phyloP scores from a whole-genome alignment of 2,329 filamentous ascomycete species.

The Herpotrichia juniperi region DNA sequence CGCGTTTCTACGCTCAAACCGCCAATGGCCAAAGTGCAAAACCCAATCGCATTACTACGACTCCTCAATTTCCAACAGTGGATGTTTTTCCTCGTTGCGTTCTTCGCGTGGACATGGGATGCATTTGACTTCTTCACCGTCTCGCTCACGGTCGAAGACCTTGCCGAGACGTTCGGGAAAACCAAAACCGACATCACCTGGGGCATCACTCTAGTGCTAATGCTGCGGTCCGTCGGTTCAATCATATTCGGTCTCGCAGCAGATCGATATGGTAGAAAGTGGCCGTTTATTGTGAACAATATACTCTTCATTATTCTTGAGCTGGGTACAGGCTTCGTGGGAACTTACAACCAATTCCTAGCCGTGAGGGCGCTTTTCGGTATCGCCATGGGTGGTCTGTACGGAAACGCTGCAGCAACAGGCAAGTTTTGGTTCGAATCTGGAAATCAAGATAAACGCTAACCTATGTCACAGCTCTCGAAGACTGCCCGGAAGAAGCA shows the following conservation, averaged over 20 bases:
- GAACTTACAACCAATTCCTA: constrained; percentile 64
- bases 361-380: constrained; percentile 66
- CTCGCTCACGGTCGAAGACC: constrained; percentile 59
- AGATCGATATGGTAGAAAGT: constrained; percentile 63
- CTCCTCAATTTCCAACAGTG: constrained; percentile 62
- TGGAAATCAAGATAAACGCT: background rate
- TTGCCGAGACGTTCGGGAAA: constrained; percentile 61
- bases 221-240: constrained; percentile 66
- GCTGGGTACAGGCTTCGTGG: constrained; percentile 64
- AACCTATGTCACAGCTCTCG: constrained; percentile 54
- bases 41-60: constrained; percentile 59
- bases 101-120: constrained; percentile 55
- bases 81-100: constrained; percentile 61
- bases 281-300: constrained; percentile 65
- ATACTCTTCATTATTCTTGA: constrained; percentile 66
- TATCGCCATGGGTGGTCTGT: constrained; percentile 69
- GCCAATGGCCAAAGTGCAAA: constrained; percentile 60
- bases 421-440: constrained; percentile 18
- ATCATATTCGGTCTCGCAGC: constrained; percentile 62
- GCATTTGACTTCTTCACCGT: constrained; percentile 69
- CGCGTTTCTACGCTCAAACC: constrained; percentile 61
- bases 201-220: constrained; percentile 57
- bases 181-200: constrained; percentile 65
- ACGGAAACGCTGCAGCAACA: constrained; percentile 67
- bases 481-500: constrained; percentile 65